Conservation (phyloP, 805 yeast species). For the Spathaspora passalidarum region DNA sequence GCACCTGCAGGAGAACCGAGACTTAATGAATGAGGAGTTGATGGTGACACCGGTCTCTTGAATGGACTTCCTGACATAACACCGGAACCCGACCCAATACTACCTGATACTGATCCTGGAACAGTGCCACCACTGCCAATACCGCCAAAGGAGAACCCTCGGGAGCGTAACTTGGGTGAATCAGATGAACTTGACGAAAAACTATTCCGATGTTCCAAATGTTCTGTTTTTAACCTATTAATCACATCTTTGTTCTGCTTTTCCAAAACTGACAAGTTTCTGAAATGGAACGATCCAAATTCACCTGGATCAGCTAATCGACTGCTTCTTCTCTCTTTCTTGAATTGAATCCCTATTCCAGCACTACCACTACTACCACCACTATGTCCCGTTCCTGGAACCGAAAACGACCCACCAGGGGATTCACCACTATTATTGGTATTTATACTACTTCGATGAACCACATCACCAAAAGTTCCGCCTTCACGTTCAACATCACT, state of each 20-base stretch:
- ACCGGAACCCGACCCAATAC: constrained; percentile 1
- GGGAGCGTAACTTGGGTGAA: constrained; percentile 32
- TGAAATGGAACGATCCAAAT: constrained; percentile 89
- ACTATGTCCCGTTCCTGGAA: not conserved
- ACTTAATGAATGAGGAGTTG: not conserved
- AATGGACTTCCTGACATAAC: constrained; percentile 25
- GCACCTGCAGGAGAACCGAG: constrained; percentile 3
- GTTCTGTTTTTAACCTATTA: constrained; percentile 81
- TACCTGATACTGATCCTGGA: no score
- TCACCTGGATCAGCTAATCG: constrained; percentile 70
- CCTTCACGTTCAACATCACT: constrained; percentile 10
- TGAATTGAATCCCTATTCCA: constrained; percentile 11
- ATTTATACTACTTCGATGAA: not conserved
- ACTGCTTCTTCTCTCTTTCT: constrained; percentile 69
- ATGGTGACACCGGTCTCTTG: constrained; percentile 48
- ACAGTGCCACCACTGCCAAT: constrained; percentile 5
- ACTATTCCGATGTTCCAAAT: constrained; percentile 56
- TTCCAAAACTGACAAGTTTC: constrained; percentile 86
- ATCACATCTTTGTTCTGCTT: constrained; percentile 93
- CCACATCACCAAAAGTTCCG: not conserved
- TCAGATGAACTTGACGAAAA: constrained; percentile 48
- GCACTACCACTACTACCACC: constrained; percentile 1
- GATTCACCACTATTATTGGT: constrained; percentile 1
- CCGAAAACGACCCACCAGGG: constrained; percentile 1
- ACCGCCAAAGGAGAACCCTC: constrained; percentile 31